Percentiles rank a stretch among this genome's conserved stretches.
phyloP scores from a whole-genome alignment of 768 basidiomycete species.

The Serpula lacrymans region DNA sequence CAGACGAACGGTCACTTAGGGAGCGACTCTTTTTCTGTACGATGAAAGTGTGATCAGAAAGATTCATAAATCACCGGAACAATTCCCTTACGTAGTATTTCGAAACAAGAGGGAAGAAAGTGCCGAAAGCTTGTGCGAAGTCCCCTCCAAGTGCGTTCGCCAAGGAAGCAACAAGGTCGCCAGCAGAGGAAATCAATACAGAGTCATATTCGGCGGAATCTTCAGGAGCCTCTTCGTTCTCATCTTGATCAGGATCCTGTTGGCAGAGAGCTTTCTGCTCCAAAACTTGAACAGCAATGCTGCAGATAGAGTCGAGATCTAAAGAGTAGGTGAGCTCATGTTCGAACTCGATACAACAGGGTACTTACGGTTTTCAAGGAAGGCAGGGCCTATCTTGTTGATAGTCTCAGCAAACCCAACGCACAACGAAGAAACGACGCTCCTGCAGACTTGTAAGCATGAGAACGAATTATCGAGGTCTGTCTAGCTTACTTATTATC shows the following conservation, averaged over 20 bases:
- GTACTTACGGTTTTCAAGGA: slow-evolving; percentile 72
- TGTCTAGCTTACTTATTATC: slow-evolving; percentile 87
- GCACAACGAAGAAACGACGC: slow-evolving; percentile 85
- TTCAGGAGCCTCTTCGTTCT: slow-evolving; percentile 79
- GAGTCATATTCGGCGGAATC: slow-evolving; percentile 96
- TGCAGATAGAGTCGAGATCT: slow-evolving; percentile 79
- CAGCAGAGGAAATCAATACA: slow-evolving; percentile 89
- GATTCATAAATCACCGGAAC: not conserved
- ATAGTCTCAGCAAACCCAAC: slow-evolving; percentile 88
- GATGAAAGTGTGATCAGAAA: not conserved
- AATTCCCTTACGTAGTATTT: slow-evolving; percentile 85
- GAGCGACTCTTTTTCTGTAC: slow-evolving; percentile 80
- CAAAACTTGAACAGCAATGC: slow-evolving; percentile 79
- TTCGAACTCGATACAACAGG: not conserved
- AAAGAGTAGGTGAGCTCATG: slow-evolving; percentile 9
- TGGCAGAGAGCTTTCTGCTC: slow-evolving; percentile 96
- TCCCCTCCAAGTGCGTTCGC: slow-evolving; percentile 82
- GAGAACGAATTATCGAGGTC: slow-evolving; percentile 5
- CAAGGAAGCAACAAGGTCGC: slow-evolving; percentile 88
- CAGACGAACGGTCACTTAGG: slow-evolving; percentile 86
- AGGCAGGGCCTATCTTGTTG: slow-evolving; percentile 86
- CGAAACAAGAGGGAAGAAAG: slow-evolving; percentile 86
- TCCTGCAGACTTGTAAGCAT: slow-evolving; percentile 41
- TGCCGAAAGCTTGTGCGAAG: slow-evolving; percentile 76
- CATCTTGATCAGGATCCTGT: slow-evolving; percentile 92